Base-by-base conservation (phyloP, 1,139 yeast genomes). In the Kodamaea anthophila region DNA sequence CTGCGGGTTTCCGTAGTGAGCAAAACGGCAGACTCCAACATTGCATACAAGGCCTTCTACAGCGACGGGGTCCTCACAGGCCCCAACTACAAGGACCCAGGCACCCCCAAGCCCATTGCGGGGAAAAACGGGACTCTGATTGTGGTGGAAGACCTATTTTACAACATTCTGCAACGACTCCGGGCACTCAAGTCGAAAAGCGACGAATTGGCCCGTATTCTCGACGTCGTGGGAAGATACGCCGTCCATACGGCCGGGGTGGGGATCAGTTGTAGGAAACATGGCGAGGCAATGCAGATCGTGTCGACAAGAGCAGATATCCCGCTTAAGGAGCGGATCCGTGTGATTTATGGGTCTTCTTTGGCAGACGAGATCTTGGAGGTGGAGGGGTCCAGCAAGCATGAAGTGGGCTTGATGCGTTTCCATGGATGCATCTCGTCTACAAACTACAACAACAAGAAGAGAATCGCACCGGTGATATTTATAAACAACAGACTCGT, bases 121-220 rank as follows among this genome's bases (percentile, higher is more conserved):
- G 97, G 97, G 0, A 79, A 74, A 37, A 70, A 68, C 26, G 99
- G 99, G 0, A 91, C 98, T 0, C 87, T 80, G 38, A 72, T 93
- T 23, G 57, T 71, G 0, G 94, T 87, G 5, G 96, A 87, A 49
- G 96, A 91, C 49, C 60, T 93, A 36, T 93, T 93, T 48, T 93
- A 81, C 56, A 93, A 91, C 47, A 74, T 82, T 15, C 94, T 96
- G 0, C 74, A 94, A 0, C 67, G 98, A 32, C 54, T 80, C 22
- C 64, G 80, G 29, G 72, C 94, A 0, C 57, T 88, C 32, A 66
- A 69, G 37, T 70, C 84, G 1, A 67, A 80, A 15, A 67, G 67
- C 38, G 96, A 86, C 13, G 98, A 91, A 48, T 82, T 77, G 46
- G 55, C 76, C 9, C 75, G 73, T 43, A 80, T 91, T 5, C 53